Base-by-base conservation (phyloP, 768 basidiomycete genomes). In the Hortiboletus campestris region DNA sequence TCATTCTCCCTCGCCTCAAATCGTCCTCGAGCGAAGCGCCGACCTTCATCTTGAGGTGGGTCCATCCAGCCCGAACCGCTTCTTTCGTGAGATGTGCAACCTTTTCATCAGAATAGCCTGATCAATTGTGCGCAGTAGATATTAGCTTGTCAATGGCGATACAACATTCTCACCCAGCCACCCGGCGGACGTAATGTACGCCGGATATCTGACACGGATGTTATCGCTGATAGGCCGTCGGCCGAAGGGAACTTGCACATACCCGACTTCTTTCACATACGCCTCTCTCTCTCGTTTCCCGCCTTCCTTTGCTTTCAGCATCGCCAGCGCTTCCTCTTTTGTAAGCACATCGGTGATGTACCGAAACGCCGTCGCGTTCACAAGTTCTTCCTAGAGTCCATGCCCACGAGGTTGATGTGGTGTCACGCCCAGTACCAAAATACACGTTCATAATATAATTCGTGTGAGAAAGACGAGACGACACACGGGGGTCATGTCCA, bases 11-110 rank as follows among this genome's bases (percentile, higher is more conserved):
- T 46, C 94, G 84, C 31, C 91, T 85, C 32, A 94, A 74, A 71
- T 97, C 94, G 66, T 87, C 84, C 29, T 84, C 81, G 49, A 82
- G 79, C 72, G 91, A 82, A 20, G 88, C 86, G 41, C 94, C 94
- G 59, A 97, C 94, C 75, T 98, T 97, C 86, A 96, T 92, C 77
- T 97, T 97, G 83, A 97, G 96, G 76, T 95, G 92, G 73, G 91
- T 97, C 84, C 95, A 97, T 20, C 94, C 95, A 34, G 80, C 82
- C 9, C 78, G 72, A 46, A 97, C 78, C n/a, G 92, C 90, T 64
- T 92, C 91, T 64, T 85, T 84, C 11, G 91, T 94, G 39, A 98
- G 80, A 3, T 83, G 80, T 1, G 83, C 81, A 45, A 96, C 84
- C 67, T 96, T 96, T 67, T 94, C 93, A 70, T 97, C 94, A 31